Percentiles rank a stretch among this genome's conserved stretches.
Evolutionary conservation across 441 rosid species (phyloP).

Genomic region (Corymbia citriodora): DNA sequence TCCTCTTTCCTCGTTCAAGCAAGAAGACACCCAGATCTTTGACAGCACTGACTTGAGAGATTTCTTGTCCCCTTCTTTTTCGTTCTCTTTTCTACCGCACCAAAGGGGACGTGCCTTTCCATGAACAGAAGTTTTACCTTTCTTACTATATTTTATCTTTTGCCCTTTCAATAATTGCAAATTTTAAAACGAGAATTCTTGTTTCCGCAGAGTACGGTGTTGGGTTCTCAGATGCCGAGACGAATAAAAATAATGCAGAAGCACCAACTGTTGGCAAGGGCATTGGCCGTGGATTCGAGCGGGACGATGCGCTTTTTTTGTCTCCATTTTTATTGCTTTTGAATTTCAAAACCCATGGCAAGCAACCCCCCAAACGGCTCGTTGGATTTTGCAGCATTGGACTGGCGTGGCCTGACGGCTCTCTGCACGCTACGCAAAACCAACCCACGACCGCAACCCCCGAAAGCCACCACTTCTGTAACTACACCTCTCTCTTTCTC

Average conservation of each 20-base stretch:
- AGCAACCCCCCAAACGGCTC: slow-evolving; percentile 21
- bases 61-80: slow-evolving; percentile 31
- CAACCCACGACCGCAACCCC: neutral
- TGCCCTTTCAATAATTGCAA: neutral
- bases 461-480: neutral
- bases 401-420: neutral
- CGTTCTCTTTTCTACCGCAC: neutral
- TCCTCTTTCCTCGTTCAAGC: neutral
- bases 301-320: slow-evolving; percentile 20
- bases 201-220: neutral
- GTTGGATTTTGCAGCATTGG: slow-evolving; percentile 7
- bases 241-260: neutral
- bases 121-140: neutral
- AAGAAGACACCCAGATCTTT: neutral
- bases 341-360: slow-evolving; percentile 36
- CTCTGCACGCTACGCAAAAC: neutral
- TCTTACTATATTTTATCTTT: neutral
- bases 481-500: neutral
- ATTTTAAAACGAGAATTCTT: neutral
- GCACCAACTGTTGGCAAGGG: neutral
- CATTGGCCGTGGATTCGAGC: slow-evolving; percentile 11
- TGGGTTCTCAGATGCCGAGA: neutral
- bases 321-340: slow-evolving; percentile 18
- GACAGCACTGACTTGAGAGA: slow-evolving; percentile 7
- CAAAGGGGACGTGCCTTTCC: slow-evolving; percentile 22